Conservation (phyloP, 1,139 yeast species). For the Sugiyamaella pinicola region DNA sequence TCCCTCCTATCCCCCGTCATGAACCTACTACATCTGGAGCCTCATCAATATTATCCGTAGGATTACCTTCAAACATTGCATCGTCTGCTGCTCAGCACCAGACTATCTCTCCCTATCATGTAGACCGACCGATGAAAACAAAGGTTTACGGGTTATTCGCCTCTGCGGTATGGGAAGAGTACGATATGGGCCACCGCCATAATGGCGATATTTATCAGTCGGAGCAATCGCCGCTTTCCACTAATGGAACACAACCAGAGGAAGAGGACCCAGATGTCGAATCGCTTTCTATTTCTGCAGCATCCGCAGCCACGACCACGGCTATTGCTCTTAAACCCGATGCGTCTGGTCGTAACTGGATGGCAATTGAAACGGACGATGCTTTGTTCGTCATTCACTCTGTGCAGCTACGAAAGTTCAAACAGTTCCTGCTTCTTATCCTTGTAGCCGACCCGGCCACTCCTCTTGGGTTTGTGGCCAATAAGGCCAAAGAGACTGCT, state of each 20-base stretch:
- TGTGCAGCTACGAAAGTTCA: constrained; percentile 24
- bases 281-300: too few species aligned
- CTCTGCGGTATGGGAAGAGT: constrained; percentile 37
- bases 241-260: too few species aligned
- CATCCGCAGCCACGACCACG: background rate
- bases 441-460: constrained; percentile 37
- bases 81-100: background rate
- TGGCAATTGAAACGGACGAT: constrained; percentile 34
- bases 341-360: constrained; percentile 29
- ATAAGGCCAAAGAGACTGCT: constrained; percentile 34
- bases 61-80: background rate
- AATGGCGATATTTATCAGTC: background rate
- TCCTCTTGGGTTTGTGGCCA: constrained; percentile 34
- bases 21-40: constrained; percentile 19
- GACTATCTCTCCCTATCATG: constrained; percentile 31
- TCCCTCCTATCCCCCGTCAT: constrained; percentile 32
- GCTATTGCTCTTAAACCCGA: too few species aligned
- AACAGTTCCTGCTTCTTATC: constrained; percentile 31
- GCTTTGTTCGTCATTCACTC: constrained; percentile 34
- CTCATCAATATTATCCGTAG: constrained; percentile 1
- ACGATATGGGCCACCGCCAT: constrained; percentile 18
- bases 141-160: constrained; percentile 38
- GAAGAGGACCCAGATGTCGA: constrained; percentile 4
- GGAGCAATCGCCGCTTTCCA: too few species aligned
- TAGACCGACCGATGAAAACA: constrained; percentile 36